These are phyloP conservation scores for Myriangium duriaei DNA, from an alignment of 2,329 filamentous ascomycete genomes.

Conservation along the genomic window DNA sequence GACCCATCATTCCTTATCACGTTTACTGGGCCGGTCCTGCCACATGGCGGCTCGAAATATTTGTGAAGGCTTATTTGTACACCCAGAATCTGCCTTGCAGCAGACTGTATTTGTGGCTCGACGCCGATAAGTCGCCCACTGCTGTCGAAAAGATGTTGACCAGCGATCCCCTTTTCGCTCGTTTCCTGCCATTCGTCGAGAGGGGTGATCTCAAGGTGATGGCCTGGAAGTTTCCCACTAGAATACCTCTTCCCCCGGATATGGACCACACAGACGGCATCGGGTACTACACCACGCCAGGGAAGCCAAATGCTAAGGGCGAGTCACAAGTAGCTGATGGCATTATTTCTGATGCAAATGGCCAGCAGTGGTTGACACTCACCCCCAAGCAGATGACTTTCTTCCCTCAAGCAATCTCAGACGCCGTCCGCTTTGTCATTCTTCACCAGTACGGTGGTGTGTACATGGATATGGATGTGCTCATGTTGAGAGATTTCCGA, in stretches of 20 bases:
- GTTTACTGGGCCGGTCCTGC: conserved; percentile 46
- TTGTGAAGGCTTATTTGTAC: conserved; percentile 45
- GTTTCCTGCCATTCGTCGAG: conserved; percentile 41
- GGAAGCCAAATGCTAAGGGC: conserved; percentile 30
- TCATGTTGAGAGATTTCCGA: conserved; percentile 44
- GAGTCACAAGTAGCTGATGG: conserved; percentile 38
- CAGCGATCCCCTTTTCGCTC: conserved; percentile 39
- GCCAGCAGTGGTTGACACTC: conserved; percentile 42
- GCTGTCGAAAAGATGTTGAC: conserved; percentile 40
- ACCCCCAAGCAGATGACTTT: conserved; percentile 45
- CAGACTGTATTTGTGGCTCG: conserved; percentile 42
- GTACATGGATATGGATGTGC: conserved; percentile 45
- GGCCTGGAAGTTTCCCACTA: conserved; percentile 41
- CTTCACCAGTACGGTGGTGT: conserved; percentile 42
- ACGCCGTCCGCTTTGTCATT: conserved; percentile 43
- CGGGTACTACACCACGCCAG: conserved; percentile 37
- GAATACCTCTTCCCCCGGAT: conserved; percentile 39
- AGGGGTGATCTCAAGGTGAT: conserved; percentile 41
- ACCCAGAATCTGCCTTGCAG: conserved; percentile 45
- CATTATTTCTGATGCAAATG: conserved; percentile 36
- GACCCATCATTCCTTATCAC: conserved; percentile 44
- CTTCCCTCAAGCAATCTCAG: conserved; percentile 44
- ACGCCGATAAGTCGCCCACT: conserved; percentile 39
- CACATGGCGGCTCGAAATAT: conserved; percentile 44
- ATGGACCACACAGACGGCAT: conserved; percentile 37